These are phyloP conservation scores for Lipomyces anomalus DNA, from an alignment of 805 yeast species.

Conservation along the genomic window DNA sequence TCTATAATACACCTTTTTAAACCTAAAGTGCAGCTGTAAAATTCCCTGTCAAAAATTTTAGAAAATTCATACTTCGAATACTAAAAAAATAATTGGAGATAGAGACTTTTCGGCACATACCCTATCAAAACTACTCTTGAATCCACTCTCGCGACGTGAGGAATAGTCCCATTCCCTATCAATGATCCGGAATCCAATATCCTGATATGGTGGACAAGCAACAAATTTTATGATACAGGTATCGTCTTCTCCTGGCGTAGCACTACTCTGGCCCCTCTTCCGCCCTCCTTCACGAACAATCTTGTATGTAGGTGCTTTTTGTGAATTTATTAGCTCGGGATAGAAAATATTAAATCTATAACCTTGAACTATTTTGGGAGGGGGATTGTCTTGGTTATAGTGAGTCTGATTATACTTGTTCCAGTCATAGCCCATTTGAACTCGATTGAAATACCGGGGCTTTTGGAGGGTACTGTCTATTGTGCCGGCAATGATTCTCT, in stretches of 20 bases:
- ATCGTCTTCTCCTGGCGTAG: constrained; percentile 19
- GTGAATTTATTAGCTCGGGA: constrained; percentile 30
- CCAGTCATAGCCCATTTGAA: constrained; percentile 36
- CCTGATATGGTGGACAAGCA: constrained; percentile 34
- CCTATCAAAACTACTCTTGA: constrained; percentile 31
- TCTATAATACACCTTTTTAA: constrained; percentile 30
- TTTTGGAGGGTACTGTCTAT: constrained; percentile 11
- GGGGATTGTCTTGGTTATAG: constrained; percentile 33
- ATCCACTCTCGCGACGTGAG: constrained; percentile 28
- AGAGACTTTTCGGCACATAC: constrained; percentile 2
- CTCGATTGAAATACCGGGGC: constrained; percentile 32
- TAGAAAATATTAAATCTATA: constrained; percentile 35
- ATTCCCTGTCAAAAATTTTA: constrained; percentile 26
- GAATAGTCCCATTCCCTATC: constrained; percentile 35
- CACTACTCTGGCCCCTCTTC: constrained; percentile 3
- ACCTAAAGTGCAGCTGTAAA: constrained; percentile 34
- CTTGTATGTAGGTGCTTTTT: constrained; percentile 31
- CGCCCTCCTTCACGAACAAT: constrained; percentile 25
- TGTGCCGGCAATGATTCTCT: not conserved
- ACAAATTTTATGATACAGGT: constrained; percentile 32
- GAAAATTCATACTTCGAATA: too few species aligned
- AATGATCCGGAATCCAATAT: constrained; percentile 33
- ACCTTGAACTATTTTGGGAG: constrained; percentile 37
- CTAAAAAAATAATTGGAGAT: not conserved
- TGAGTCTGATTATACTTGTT: constrained; percentile 35